Percentiles rank a stretch among this genome's conserved stretches.
These are phyloP conservation scores for Thuja plicata DNA, from an alignment of 83 land plant genomes.

Conservation along the genomic window DNA sequence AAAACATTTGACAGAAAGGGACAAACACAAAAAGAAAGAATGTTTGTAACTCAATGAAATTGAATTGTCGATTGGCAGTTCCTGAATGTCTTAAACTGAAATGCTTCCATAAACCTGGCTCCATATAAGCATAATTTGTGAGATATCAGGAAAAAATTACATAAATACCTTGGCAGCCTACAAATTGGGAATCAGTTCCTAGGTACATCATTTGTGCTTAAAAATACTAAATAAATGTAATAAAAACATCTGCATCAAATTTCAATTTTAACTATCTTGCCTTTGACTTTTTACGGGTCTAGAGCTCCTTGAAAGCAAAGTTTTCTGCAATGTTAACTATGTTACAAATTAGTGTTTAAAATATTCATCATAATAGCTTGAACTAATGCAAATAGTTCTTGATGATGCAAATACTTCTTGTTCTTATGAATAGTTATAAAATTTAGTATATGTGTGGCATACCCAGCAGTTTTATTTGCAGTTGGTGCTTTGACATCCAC, in stretches of 20 bases:
- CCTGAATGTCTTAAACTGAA: too few relatives aligned
- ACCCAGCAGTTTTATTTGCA: slow-evolving; percentile 4
- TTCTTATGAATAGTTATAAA: background rate
- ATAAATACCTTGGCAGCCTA: too few relatives aligned
- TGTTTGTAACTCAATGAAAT: too few relatives aligned
- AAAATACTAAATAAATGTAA: too few relatives aligned
- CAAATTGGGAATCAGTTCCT: too few relatives aligned
- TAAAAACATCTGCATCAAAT: too few relatives aligned
- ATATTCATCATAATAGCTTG: background rate
- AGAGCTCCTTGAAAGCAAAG: slow-evolving; percentile 16
- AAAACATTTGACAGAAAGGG: too few relatives aligned
- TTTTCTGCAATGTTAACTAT: slow-evolving; percentile 10
- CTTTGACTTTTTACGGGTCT: slow-evolving; percentile 23
- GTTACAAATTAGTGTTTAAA: background rate
- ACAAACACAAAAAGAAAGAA: too few relatives aligned
- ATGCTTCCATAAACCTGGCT: background rate
- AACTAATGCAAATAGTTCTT: background rate
- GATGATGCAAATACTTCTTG: background rate
- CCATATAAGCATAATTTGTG: too few relatives aligned
- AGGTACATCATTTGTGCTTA: too few relatives aligned
- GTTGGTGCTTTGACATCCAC: slow-evolving; percentile 24
- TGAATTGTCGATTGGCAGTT: too few relatives aligned
- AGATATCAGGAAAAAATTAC: too few relatives aligned
- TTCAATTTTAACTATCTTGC: slow-evolving; percentile 14
- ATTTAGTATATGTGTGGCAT: background rate